Base-by-base conservation (phyloP, 1,284 basidiomycete species). In the Naganishia liquefaciens region DNA sequence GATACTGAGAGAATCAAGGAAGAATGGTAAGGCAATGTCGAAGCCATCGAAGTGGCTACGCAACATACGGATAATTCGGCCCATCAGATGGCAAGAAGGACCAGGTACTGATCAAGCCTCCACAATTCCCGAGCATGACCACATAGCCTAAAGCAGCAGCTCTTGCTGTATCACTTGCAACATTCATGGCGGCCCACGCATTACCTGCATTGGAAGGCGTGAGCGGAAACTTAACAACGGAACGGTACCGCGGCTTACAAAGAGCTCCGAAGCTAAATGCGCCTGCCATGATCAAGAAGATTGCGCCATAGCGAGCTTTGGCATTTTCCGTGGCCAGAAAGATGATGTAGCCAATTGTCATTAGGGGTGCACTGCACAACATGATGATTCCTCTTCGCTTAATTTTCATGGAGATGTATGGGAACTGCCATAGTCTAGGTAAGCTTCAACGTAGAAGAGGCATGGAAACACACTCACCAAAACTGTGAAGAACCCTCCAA, bases 341-440 rank as follows among this genome's bases (percentile, higher is more conserved):
- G 68, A 75, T 73, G 61, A 70, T 64, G 64, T 75, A 76, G 3
- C 76, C 73, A 11, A 73, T 64, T 10, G 74, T 68, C 71, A 76
- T 75, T n/a, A 77, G 58, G 1, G 74, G 68, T 2, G 73, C 70
- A 0, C 68, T 70, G 23, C 66, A 42, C 42, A 76, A 60, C 57
- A 72, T 70, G 66, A 69, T 74, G 19, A 75, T 42, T 5, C 74
- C 68, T 37, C 73, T 72, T 9, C 69, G 65, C 42, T 70, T 69
- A n/a, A 70, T 70, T 70, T 76, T 77, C 69, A 70, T 75, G 9
- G 77, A 61, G 25, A 66, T 17, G 52, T 54, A 66, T 19, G 64
- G 64, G 44, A 66, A 66, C 64, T 65, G 33, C 3, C 0, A 37
- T 37, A 37, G 33, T 37, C 13, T 13, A 5, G 17, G 27, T 53